Evolutionary conservation across 208 protist genomes (phyloP).

Genomic region (Acanthamoeba pearcei): DNA sequence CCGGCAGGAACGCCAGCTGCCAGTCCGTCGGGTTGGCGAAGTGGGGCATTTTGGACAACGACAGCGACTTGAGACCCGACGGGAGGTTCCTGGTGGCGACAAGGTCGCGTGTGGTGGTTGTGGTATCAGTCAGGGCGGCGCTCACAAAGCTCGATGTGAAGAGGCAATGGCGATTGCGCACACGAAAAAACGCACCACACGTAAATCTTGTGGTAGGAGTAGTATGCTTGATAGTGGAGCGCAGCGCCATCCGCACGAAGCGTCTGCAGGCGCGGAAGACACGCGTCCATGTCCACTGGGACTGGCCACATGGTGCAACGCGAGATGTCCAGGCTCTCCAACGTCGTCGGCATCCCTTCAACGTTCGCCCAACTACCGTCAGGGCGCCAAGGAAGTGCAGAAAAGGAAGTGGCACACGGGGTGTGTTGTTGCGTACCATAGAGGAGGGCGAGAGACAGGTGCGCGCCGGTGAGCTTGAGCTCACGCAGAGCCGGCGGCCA

Average conservation of each 20-base stretch:
- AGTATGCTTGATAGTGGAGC: not conserved
- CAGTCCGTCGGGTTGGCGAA: not conserved
- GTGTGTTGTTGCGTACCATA: not conserved
- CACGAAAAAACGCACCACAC: too few species aligned
- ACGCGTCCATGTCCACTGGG: not conserved
- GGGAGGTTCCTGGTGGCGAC: not conserved
- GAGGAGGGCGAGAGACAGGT: not conserved
- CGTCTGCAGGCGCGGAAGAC: not conserved
- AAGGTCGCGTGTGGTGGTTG: too few species aligned
- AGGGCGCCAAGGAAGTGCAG: too few species aligned
- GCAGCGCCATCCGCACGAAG: not conserved
- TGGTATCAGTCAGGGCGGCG: too few species aligned
- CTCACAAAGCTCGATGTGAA: too few species aligned
- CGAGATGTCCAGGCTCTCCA: not conserved
- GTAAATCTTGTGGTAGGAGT: too few species aligned
- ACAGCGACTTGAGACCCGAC: not conserved
- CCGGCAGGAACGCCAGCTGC: not conserved
- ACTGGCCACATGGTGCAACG: not conserved
- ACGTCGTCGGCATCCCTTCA: not conserved
- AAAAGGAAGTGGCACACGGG: too few species aligned
- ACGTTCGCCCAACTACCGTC: too few species aligned
- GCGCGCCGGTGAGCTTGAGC: not conserved
- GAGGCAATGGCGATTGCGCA: too few species aligned
- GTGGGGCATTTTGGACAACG: not conserved
- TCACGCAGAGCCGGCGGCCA: not conserved